Base-by-base conservation (phyloP, 2,329 filamentous ascomycete genomes). In the Pestalotiopsis sp. region DNA sequence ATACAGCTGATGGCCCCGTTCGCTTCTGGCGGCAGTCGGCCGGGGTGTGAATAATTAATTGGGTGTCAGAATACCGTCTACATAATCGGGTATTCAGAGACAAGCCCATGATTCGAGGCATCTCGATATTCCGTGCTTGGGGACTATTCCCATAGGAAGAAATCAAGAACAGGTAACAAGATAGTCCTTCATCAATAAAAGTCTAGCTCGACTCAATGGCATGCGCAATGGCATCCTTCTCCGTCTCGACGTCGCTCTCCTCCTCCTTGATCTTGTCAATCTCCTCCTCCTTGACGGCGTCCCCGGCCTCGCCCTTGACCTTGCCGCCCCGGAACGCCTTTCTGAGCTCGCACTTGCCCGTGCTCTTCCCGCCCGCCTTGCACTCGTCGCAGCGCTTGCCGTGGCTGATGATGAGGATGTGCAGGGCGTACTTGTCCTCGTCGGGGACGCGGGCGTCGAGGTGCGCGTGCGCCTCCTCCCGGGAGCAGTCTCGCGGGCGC, bases 391-490 rank as follows among this genome's bases (percentile, higher is more conserved):
- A 87, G 0, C 69, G 72, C 72, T 82, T 81, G 0, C 85, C 85
- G 62, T 87, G 85, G 56, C 76, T 78, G 52, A 87, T 82, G 39
- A 87, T 70, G 56, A 87, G 75, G 6, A 86, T 79, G 65, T 87
- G 85, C 38, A 87, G 72, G 1, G 80, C 79, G 67, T 87, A 87
- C 75, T 87, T 87, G 17, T 84, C 79, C 66, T 81, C 80, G 49
- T 83, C 81, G 0, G 85, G 85, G 2, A 87, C 79, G 38, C 74
- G 75, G 3, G 80, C 81, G 38, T 87, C 84, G n/a, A 87, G 75
- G 66, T 87, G 85, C 25, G 83, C 81, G 68, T 86, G 83, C 14
- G 85, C 77, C 72, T 84, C 82, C 66, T 86, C 84, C 13, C 84
- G 76, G 7, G 70, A 78, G 20, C 79, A 82, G 20, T 69, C 70